These are phyloP conservation scores for Saccharomycopsis malanga DNA, from an alignment of 805 yeast genomes.

Conservation along the genomic window DNA sequence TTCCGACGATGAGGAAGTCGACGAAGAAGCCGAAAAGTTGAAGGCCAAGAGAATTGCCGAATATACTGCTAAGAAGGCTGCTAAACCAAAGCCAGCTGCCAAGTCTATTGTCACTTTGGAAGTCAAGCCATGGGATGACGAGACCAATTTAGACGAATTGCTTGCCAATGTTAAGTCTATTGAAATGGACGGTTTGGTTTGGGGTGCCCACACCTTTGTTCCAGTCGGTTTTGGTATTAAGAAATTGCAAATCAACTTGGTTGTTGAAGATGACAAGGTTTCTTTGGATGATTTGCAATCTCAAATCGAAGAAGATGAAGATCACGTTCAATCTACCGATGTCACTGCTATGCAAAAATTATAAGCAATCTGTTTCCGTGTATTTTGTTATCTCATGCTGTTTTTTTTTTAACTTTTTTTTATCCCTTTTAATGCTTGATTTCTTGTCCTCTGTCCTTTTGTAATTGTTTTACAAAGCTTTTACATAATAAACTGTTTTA, in stretches of 20 bases:
- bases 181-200: conserved; percentile 85
- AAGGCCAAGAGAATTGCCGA: conserved; percentile 97
- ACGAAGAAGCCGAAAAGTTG: conserved; percentile 93
- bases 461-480: background rate
- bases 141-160: conserved; percentile 89
- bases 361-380: conserved; percentile 36
- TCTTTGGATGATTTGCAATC: conserved; percentile 85
- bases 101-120: conserved; percentile 95
- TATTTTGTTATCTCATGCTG: background rate
- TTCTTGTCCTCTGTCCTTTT: background rate
- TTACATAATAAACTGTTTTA: no score
- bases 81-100: conserved; percentile 98
- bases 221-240: conserved; percentile 99
- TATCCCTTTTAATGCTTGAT: background rate
- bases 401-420: background rate
- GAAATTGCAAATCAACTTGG: conserved; percentile 97
- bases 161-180: conserved; percentile 75
- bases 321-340: conserved; percentile 98
- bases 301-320: conserved; percentile 84
- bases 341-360: conserved; percentile 97
- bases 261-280: conserved; percentile 95
- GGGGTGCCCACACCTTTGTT: conserved; percentile 97
- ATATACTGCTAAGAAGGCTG: conserved; percentile 94
- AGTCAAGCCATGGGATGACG: conserved; percentile 99
- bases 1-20: conserved; percentile 84